Evolutionary conservation across 2,329 filamentous ascomycete species (phyloP).

Genomic region (Tolypocladium sp.): DNA sequence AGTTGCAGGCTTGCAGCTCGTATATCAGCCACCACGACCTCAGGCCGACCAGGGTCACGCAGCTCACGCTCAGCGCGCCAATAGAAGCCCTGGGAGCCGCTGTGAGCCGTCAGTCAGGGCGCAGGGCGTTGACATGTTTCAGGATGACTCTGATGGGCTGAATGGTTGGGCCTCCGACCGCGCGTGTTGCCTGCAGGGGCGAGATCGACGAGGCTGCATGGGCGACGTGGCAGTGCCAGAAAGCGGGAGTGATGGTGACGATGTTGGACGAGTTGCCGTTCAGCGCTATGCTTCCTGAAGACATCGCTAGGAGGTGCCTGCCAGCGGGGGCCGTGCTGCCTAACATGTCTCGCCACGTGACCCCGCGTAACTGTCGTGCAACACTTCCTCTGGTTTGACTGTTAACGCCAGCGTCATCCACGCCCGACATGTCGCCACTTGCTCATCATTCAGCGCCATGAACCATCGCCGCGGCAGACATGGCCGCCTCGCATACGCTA

Average conservation of each 20-base stretch:
- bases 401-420: background rate
- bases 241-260: too few species aligned
- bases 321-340: background rate
- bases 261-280: too few species aligned
- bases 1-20: background rate
- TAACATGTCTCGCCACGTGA: background rate
- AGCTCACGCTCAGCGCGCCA: background rate
- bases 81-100: background rate
- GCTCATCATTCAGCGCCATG: background rate
- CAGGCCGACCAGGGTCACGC: background rate
- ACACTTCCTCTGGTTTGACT: background rate
- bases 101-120: background rate
- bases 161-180: background rate
- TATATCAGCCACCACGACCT: background rate
- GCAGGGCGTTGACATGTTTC: background rate
- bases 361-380: background rate
- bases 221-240: background rate
- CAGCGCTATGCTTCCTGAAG: too few species aligned
- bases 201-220: background rate
- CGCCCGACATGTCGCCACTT: background rate
- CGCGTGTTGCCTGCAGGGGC: background rate
- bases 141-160: background rate
- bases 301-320: background rate
- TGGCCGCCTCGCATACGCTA: conserved; percentile 4
- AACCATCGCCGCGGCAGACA: background rate